Conservation (phyloP, 2,329 filamentous ascomycete genomes). For the Cladobotryum protrusum region DNA sequence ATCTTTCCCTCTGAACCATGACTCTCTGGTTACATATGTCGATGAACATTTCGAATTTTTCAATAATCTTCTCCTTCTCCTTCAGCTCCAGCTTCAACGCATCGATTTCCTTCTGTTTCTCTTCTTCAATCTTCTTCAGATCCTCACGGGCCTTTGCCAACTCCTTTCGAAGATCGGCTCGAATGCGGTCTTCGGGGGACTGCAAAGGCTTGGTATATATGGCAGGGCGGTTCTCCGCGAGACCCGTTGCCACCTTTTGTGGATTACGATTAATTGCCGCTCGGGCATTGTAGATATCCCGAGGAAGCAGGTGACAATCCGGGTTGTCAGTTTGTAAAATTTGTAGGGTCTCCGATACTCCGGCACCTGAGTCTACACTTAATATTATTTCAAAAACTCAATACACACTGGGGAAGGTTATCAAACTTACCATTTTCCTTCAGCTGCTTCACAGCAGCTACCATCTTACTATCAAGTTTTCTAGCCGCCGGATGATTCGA, state of each 20-base stretch:
- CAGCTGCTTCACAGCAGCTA: constrained; percentile 58
- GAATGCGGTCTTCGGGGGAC: constrained; percentile 57
- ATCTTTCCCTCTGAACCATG: constrained; percentile 54
- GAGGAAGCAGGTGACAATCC: constrained; percentile 55
- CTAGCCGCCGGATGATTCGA: constrained; percentile 60
- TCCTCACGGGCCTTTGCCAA: constrained; percentile 54
- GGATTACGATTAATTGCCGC: constrained; percentile 62
- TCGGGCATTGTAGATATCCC: constrained; percentile 62
- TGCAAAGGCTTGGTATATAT: constrained; percentile 62
- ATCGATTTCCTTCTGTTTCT: constrained; percentile 53
- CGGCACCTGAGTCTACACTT: constrained; percentile 42
- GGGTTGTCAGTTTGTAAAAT: constrained; percentile 59
- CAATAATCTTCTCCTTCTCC: constrained; percentile 57
- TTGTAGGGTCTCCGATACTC: constrained; percentile 60
- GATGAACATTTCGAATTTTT: constrained; percentile 63
- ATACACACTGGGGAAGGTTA: not conserved
- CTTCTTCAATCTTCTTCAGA: constrained; percentile 47
- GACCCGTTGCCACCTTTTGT: constrained; percentile 51
- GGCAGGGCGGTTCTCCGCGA: constrained; percentile 55
- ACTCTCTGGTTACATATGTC: constrained; percentile 63
- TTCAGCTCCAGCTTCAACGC: constrained; percentile 53
- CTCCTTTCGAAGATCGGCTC: constrained; percentile 55
- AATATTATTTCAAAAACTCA: constrained; percentile 16
- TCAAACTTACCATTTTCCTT: constrained; percentile 55
- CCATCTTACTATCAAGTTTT: constrained; percentile 62